Conservation (phyloP, 208 protist genomes). For the Herpetomonas samuelpessoai region DNA sequence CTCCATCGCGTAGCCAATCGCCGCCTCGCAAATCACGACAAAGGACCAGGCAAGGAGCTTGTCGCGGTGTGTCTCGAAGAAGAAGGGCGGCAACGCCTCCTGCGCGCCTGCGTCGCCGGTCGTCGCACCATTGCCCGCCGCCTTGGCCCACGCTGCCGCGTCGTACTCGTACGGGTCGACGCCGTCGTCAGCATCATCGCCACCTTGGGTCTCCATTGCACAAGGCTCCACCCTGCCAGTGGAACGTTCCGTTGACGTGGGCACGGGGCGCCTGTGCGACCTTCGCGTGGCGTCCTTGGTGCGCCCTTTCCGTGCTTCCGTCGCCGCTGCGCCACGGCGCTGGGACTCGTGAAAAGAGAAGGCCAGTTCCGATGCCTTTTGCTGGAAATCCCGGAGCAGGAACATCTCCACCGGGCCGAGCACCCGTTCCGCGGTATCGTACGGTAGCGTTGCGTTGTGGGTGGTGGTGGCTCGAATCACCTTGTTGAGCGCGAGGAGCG, state of each 20-base stretch:
- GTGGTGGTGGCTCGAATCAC: slow-evolving; percentile 22
- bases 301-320: no score
- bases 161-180: background rate
- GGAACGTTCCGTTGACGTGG: no score
- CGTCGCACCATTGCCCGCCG: no score
- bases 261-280: no score
- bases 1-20: slow-evolving; percentile 35
- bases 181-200: slow-evolving; percentile 1
- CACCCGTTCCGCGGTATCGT: slow-evolving; percentile 14
- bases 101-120: no score
- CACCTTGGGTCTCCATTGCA: no score
- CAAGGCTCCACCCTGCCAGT: no score
- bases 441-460: slow-evolving; percentile 16
- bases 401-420: slow-evolving; percentile 25
- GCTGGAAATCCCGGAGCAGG: slow-evolving; percentile 40
- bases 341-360: slow-evolving; percentile 23
- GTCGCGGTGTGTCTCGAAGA: slow-evolving; percentile 41
- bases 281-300: no score
- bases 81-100: slow-evolving; percentile 30
- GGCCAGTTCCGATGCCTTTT: slow-evolving; percentile 25
- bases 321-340: no score
- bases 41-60: slow-evolving; percentile 38
- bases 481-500: slow-evolving; percentile 33
- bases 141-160: background rate
- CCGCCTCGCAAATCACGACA: slow-evolving; percentile 38